Evolutionary conservation across 441 rosid species (phyloP).

Genomic region (Cnidoscolus chayamansa): DNA sequence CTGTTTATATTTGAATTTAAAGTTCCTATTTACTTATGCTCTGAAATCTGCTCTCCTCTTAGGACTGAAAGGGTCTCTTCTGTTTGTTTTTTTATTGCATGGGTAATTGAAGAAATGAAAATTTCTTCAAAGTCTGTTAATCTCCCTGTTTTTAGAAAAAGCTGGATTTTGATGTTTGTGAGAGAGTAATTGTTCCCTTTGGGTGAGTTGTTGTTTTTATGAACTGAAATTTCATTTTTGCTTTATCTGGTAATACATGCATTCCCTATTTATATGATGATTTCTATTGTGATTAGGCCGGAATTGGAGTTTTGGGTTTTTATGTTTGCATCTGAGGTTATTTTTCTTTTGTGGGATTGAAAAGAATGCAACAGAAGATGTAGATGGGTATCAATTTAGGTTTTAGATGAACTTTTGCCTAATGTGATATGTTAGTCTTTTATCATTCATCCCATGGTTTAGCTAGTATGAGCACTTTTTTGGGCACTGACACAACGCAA

Average conservation of each 20-base stretch:
- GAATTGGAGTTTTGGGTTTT: not conserved
- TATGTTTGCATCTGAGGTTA: not conserved
- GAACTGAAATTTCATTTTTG: not conserved
- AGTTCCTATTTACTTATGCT: not conserved
- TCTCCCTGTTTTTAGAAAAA: not conserved
- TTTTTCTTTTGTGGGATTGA: not conserved
- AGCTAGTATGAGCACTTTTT: not conserved
- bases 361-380: not conserved
- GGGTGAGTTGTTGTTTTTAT: not conserved
- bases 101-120: too few species aligned
- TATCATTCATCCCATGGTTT: not conserved
- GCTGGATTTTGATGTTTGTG: not conserved
- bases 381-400: not conserved
- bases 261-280: not conserved
- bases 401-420: not conserved
- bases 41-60: slow-evolving; percentile 1
- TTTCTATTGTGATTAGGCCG: not conserved
- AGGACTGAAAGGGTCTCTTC: not conserved
- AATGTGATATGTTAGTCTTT: not conserved
- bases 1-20: not conserved
- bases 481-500: not conserved
- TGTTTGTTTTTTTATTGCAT: not conserved
- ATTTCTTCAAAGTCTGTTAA: too few species aligned
- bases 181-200: not conserved
- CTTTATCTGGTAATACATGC: too few species aligned